phyloP scores from a whole-genome alignment of 768 basidiomycete species.

The Serendipita sp. region DNA sequence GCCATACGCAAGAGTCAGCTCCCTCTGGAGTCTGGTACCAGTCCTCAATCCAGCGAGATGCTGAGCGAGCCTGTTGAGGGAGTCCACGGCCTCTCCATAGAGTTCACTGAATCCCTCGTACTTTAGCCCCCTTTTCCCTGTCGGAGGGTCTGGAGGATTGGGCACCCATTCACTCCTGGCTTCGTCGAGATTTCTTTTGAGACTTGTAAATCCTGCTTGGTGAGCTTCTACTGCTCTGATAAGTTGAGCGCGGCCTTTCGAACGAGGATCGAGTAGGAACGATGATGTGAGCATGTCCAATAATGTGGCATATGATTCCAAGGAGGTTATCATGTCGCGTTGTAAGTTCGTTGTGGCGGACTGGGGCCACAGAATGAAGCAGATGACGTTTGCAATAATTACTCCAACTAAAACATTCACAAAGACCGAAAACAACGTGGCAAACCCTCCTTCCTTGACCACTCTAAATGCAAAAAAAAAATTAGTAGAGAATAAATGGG shows the following conservation, averaged over 20 bases:
- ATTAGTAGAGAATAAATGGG: slow-evolving; percentile 13
- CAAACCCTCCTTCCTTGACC: slow-evolving; percentile 75
- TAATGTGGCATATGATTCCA: slow-evolving; percentile 80
- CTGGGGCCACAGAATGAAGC: slow-evolving; percentile 70
- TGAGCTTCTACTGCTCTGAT: slow-evolving; percentile 68
- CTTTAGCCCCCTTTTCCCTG: slow-evolving; percentile 7
- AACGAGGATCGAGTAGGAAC: slow-evolving; percentile 61
- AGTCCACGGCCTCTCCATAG: slow-evolving; percentile 76
- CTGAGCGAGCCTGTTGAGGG: slow-evolving; percentile 79
- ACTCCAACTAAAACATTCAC: slow-evolving; percentile 67
- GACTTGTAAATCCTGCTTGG: slow-evolving; percentile 73
- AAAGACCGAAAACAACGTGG: slow-evolving; percentile 55
- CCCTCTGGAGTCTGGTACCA: slow-evolving; percentile 69
- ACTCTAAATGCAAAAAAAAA: slow-evolving; percentile 27
- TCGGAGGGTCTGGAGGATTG: slow-evolving; percentile 12
- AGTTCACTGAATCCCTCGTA: slow-evolving; percentile 24
- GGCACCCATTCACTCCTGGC: slow-evolving; percentile 71
- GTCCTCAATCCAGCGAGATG: slow-evolving; percentile 81
- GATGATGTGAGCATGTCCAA: slow-evolving; percentile 65
- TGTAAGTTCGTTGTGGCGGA: slow-evolving; percentile 74
- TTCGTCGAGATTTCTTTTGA: slow-evolving; percentile 74
- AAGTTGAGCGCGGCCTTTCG: slow-evolving; percentile 38
- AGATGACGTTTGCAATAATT: slow-evolving; percentile 64
- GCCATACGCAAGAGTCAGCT: slow-evolving; percentile 47
- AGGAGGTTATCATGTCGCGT: slow-evolving; percentile 57